Evolutionary conservation across 2,329 filamentous ascomycete species (phyloP).

Genomic region (Sclerotinia nivalis): DNA sequence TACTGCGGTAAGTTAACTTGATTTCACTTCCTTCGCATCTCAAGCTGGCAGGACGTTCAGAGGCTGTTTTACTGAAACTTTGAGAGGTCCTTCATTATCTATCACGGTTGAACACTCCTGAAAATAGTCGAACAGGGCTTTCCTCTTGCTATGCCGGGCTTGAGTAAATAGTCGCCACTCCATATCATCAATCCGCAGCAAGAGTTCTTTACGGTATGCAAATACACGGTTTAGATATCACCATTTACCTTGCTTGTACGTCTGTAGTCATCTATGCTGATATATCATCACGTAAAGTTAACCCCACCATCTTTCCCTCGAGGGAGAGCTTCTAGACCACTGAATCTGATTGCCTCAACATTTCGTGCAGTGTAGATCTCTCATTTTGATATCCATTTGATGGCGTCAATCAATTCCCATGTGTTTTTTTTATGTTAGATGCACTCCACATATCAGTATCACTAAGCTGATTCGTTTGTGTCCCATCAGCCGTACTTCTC

Average conservation of each 20-base stretch:
- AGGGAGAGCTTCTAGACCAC: background rate
- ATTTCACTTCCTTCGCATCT: background rate
- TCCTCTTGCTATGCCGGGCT: background rate
- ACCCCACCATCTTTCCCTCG: background rate
- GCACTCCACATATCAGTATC: background rate
- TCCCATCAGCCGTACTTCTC: background rate
- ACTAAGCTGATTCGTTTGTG: background rate
- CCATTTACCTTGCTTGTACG: background rate
- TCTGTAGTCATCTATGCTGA: slow-evolving; percentile 5
- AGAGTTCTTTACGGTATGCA: background rate
- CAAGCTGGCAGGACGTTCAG: background rate
- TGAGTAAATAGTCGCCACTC: background rate
- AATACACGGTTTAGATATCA: background rate
- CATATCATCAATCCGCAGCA: background rate
- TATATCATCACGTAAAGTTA: slow-evolving; percentile 4
- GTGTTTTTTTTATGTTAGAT: background rate
- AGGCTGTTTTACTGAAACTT: background rate
- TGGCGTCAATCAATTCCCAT: background rate
- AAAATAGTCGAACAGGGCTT: background rate
- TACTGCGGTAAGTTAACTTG: background rate
- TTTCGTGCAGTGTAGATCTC: background rate
- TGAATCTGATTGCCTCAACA: background rate
- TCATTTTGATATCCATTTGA: background rate
- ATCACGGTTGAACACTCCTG: background rate
- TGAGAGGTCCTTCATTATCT: background rate